Evolutionary conservation across 495 filamentous ascomycete species (phyloP).

Genomic region (Parachaetomium inaequale): DNA sequence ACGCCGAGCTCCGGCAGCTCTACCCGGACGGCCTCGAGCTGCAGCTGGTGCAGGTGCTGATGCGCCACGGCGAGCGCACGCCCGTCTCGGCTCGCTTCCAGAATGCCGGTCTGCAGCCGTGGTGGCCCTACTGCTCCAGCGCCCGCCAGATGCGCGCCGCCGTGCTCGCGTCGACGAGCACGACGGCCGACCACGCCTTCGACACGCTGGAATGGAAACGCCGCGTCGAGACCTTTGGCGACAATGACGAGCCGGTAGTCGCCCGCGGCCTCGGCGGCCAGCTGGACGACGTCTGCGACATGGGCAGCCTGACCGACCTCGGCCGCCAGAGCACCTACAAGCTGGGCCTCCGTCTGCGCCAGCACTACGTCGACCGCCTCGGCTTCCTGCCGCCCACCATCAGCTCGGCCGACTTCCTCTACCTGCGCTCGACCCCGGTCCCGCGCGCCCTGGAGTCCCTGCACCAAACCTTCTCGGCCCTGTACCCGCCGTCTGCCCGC

Average conservation of each 20-base stretch:
- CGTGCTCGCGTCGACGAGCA: slow-evolving; percentile 49
- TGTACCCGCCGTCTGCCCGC: slow-evolving; percentile 75
- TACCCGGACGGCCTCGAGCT: slow-evolving; percentile 80
- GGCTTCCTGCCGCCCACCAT: slow-evolving; percentile 73
- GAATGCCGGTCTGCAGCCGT: slow-evolving; percentile 76
- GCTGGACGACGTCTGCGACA: slow-evolving; percentile 74
- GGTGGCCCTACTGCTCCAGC: slow-evolving; percentile 89
- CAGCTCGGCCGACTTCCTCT: slow-evolving; percentile 61
- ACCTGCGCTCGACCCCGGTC: slow-evolving; percentile 81
- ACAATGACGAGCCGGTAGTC: slow-evolving; percentile 64
- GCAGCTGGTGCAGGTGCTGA: slow-evolving; percentile 83
- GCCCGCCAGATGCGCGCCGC: slow-evolving; percentile 69
- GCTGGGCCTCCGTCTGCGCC: slow-evolving; percentile 72
- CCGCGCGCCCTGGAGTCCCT: slow-evolving; percentile 82
- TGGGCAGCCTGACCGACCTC: slow-evolving; percentile 83
- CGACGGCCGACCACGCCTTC: slow-evolving; percentile 41
- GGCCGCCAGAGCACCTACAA: slow-evolving; percentile 80
- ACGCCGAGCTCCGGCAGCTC: slow-evolving; percentile 73
- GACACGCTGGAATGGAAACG: slow-evolving; percentile 70
- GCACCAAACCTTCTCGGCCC: slow-evolving; percentile 82
- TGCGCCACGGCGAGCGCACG: slow-evolving; percentile 87
- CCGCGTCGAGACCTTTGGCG: slow-evolving; percentile 75
- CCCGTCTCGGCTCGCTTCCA: slow-evolving; percentile 84
- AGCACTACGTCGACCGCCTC: slow-evolving; percentile 85
- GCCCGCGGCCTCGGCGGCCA: slow-evolving; percentile 63